Conservation (phyloP, 768 basidiomycete genomes). For the Mycena chlorophos region DNA sequence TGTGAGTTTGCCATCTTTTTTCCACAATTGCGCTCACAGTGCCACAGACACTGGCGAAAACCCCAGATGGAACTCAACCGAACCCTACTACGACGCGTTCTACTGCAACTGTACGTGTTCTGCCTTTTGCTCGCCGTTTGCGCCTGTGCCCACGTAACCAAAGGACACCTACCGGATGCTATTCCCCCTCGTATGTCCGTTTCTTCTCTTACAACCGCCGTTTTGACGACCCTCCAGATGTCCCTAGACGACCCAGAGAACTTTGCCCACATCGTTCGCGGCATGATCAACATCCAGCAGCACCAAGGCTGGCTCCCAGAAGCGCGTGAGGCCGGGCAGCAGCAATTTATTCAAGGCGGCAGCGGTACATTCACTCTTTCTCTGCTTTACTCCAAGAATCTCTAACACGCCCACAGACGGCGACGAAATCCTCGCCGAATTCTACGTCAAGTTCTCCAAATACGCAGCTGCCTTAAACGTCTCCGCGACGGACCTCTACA, state of each 20-base stretch:
- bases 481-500: conserved; percentile 50
- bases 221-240: conserved; percentile 31
- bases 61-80: conserved; percentile 60
- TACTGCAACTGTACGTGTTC: conserved; percentile 60
- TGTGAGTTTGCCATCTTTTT: conserved; percentile 38
- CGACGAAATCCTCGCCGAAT: conserved; percentile 64
- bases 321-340: conserved; percentile 49
- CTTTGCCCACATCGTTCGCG: conserved; percentile 60
- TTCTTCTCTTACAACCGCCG: no score
- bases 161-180: conserved; percentile 66
- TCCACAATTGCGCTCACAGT: neutral
- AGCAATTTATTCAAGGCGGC: conserved; percentile 52
- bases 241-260: conserved; percentile 61
- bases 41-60: conserved; percentile 61
- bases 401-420: conserved; percentile 41
- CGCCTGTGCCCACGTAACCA: neutral
- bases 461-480: conserved; percentile 50
- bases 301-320: conserved; percentile 73
- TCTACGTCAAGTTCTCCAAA: conserved; percentile 62
- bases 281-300: conserved; percentile 67
- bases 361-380: conserved; percentile 45
- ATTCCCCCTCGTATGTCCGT: conserved; percentile 42
- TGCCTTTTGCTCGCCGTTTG: neutral
- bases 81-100: conserved; percentile 67
- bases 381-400: neutral